These are phyloP conservation scores for Annona squamosa DNA, from an alignment of 164 flowering plant species.

Conservation along the genomic window DNA sequence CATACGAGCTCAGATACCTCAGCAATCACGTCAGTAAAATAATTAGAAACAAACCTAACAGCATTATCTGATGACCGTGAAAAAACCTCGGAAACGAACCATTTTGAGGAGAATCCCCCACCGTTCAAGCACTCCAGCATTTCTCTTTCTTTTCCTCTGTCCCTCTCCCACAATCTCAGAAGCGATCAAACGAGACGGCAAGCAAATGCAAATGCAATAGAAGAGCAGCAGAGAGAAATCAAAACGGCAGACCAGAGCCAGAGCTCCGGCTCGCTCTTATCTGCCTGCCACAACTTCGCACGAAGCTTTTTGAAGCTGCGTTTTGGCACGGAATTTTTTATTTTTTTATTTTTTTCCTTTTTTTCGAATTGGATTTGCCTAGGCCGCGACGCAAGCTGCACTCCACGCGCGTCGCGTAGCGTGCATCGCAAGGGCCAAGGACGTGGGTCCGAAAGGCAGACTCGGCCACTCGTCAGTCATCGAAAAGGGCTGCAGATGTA, in stretches of 20 bases:
- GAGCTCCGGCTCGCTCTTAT: not conserved
- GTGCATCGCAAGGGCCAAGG: too few relatives aligned
- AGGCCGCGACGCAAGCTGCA: too few relatives aligned
- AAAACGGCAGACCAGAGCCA: not conserved
- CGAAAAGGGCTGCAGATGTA: too few relatives aligned
- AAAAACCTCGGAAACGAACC: slow-evolving; percentile 29
- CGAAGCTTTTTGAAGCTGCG: not conserved
- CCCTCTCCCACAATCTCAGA: not conserved
- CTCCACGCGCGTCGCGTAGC: too few relatives aligned
- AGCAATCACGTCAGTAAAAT: not conserved
- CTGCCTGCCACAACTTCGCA: too few relatives aligned
- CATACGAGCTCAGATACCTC: not conserved
- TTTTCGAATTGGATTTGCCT: too few relatives aligned
- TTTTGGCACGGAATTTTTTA: too few relatives aligned
- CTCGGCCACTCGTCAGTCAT: too few relatives aligned
- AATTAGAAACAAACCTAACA: not conserved
- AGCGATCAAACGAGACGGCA: not conserved
- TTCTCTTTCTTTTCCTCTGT: not conserved
- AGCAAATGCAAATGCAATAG: not conserved
- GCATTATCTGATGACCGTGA: not conserved
- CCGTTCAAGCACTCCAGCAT: slow-evolving; percentile 80
- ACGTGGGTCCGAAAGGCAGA: too few relatives aligned
- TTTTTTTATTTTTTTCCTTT: too few relatives aligned
- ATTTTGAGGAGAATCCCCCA: slow-evolving; percentile 63
- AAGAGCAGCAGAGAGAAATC: not conserved